Conservation (phyloP, 2,329 filamentous ascomycete genomes). For the Calonectria hongkongensis region DNA sequence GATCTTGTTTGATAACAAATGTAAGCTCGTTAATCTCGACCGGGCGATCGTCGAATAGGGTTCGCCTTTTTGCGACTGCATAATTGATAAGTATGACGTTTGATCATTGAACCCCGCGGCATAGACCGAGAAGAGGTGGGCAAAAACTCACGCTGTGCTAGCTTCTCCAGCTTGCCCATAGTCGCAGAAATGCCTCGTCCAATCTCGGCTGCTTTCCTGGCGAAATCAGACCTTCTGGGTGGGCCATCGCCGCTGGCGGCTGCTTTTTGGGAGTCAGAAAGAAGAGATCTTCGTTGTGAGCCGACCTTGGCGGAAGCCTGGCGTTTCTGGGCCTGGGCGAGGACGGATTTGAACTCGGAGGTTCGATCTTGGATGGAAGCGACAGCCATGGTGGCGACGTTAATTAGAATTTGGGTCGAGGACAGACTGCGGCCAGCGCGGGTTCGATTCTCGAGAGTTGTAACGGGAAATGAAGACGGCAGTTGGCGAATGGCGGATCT, state of each 20-base stretch:
- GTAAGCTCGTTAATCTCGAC: constrained; percentile 98
- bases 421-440: constrained; percentile 61
- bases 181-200: constrained; percentile 93
- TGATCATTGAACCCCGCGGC: background rate
- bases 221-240: constrained; percentile 90
- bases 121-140: background rate
- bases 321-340: constrained; percentile 88
- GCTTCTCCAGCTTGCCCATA: constrained; percentile 94
- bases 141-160: constrained; percentile 82
- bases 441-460: constrained; percentile 50
- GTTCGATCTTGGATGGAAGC: constrained; percentile 96
- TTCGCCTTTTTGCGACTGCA: constrained; percentile 93
- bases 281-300: constrained; percentile 86
- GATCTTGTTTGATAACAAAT: constrained; percentile 98
- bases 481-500: constrained; percentile 10
- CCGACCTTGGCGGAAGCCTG: constrained; percentile 85
- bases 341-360: constrained; percentile 93
- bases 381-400: constrained; percentile 72
- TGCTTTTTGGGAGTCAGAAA: constrained; percentile 83
- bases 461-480: constrained; percentile 21
- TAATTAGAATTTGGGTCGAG: constrained; percentile 45
- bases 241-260: constrained; percentile 73
- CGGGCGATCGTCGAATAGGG: constrained; percentile 96
- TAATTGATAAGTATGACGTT: constrained; percentile 35
- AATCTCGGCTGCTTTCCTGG: constrained; percentile 91